Percentiles rank a stretch among this genome's conserved stretches.
Conservation (phyloP, 1,284 basidiomycete species). For the Fistulina hepatica region DNA sequence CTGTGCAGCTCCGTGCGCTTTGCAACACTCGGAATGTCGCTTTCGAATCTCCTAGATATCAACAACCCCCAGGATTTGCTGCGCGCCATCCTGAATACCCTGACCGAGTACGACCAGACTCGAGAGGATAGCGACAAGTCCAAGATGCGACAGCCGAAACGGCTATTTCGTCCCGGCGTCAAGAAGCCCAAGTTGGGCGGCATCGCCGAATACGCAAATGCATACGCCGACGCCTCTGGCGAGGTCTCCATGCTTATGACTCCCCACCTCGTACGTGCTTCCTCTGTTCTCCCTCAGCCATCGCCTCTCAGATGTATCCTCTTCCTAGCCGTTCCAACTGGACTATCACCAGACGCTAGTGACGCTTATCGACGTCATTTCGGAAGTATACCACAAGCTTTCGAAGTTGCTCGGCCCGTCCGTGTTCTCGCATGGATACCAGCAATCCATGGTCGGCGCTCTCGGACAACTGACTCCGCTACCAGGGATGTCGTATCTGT, state of each 20-base stretch:
- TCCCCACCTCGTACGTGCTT: constrained; percentile 55
- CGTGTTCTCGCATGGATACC: constrained; percentile 44
- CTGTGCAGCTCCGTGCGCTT: constrained; percentile 59
- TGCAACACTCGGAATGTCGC: constrained; percentile 73
- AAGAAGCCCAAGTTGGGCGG: constrained; percentile 25
- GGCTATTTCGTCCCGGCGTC: constrained; percentile 43
- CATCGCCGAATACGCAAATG: constrained; percentile 47
- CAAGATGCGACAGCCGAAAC: constrained; percentile 45
- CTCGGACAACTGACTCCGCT: constrained; percentile 61
- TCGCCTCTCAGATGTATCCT: constrained; percentile 1
- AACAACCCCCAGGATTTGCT: constrained; percentile 69
- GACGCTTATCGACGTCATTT: constrained; percentile 76
- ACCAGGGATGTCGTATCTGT: constrained; percentile 72
- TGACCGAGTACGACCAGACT: constrained; percentile 69
- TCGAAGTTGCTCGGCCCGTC: constrained; percentile 69
- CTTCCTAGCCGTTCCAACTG: constrained; percentile 61
- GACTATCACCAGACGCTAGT: constrained; percentile 82
- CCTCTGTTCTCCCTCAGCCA: neutral
- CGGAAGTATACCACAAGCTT: constrained; percentile 79
- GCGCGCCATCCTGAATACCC: constrained; percentile 54
- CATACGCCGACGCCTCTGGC: constrained; percentile 43
- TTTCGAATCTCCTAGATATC: constrained; percentile 71
- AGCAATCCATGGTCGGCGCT: constrained; percentile 67
- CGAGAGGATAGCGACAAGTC: constrained; percentile 73
- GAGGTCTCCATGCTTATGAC: constrained; percentile 64